Base-by-base conservation (phyloP, 768 basidiomycete genomes). In the Boletus coccyginus region DNA sequence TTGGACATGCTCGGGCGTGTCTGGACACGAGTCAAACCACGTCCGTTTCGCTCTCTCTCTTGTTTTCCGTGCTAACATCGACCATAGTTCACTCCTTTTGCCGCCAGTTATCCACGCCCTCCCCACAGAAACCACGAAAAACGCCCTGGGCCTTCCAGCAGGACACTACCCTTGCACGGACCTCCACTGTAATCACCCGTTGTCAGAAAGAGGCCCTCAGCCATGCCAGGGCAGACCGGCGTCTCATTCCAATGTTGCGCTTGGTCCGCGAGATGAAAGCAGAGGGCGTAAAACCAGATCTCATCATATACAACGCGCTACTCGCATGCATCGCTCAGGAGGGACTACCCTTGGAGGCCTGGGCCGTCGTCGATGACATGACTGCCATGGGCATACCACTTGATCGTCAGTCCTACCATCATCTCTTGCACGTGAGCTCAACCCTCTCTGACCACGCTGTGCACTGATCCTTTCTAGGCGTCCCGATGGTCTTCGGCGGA, bases 321-420 rank as follows among this genome's bases (percentile, higher is more conserved):
- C 73, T 92, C 35, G 65, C 73, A 4, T 77, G 81, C 38, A 76
- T 83, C 52, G 75, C 80, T 0, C 59, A 65, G 8, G 73, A 79
- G 38, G 74, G 72, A 6, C 62, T 77, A 10, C 74, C 74, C 66
- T 61, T 78, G 31, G 83, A 88, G 57, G 79, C 85, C 5, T 80
- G 79, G 75, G 88, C 86, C 17, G 78, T 88, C 52, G 70, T 87
- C 31, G 85, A 87, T 36, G 88, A 91, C 66, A 90, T 91, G 87
- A 50, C 76, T 35, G 66, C 75, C 17, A 60, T 77, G 42, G 79
- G 78, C 3, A 57, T 91, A 21, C 56, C 69, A 44, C 86, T 82
- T 6, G 75, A 81, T 52, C 61, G 73, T 7, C 71, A 78, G 39
- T 77, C 82, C 10, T 86, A 86, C 67, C 81, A 87, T 44, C 72